A percentile compares a stretch with the other conserved stretches of the same genome.
Conservation (phyloP, 83 land plant genomes). For the Picea abies region DNA sequence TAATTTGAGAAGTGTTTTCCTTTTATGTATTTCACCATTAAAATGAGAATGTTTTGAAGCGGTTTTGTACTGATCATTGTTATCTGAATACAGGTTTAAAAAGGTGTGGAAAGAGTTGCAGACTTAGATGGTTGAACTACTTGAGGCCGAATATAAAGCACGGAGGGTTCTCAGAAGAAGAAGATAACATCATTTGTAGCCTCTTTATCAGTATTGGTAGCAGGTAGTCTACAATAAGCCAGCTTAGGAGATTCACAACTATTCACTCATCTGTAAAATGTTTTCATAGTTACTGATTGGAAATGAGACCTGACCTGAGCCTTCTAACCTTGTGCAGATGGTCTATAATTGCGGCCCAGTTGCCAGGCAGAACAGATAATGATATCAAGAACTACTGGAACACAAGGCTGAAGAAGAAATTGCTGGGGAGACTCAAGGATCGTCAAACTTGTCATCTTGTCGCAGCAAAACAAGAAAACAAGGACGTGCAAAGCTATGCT, state of each 20-base stretch:
- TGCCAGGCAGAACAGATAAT: constrained; percentile 15
- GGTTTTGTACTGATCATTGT: too few relatives aligned
- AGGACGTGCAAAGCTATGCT: neutral
- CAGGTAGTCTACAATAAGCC: constrained; percentile 29
- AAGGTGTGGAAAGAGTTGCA: constrained; percentile 70
- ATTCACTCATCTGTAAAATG: neutral
- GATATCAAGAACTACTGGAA: constrained; percentile 17
- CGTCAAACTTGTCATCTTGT: neutral
- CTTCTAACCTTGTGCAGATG: neutral
- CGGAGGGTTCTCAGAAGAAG: constrained; percentile 65
- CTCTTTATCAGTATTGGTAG: constrained; percentile 57
- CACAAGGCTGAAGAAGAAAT: constrained; percentile 12
- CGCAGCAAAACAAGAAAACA: neutral
- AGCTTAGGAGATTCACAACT: neutral
- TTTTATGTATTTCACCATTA: too few relatives aligned
- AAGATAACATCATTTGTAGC: constrained; percentile 56
- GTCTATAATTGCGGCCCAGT: constrained; percentile 15
- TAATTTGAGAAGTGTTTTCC: too few relatives aligned
- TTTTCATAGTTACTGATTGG: neutral
- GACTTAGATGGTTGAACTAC: constrained; percentile 62
- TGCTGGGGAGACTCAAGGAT: neutral
- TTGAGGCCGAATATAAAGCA: constrained; percentile 64
- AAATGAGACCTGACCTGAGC: neutral
- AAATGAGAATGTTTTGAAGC: too few relatives aligned
- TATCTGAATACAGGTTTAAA: constrained; percentile 37